Conservation (phyloP, 768 basidiomycete genomes). For the Melanogaster broomeanus region DNA sequence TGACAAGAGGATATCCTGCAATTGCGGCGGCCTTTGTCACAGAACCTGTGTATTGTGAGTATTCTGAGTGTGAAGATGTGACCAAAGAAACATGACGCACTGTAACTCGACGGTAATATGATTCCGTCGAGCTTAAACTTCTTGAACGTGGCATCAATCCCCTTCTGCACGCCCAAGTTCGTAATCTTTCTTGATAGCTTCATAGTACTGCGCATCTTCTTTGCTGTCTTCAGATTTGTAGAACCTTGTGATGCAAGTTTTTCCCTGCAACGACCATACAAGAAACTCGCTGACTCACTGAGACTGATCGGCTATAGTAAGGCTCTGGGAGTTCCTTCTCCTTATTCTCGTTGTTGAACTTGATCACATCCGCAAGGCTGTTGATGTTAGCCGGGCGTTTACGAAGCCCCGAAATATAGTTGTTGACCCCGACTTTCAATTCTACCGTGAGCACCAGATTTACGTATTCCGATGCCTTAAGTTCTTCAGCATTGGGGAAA, state of each 20-base stretch:
- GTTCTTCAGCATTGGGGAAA: conserved; percentile 53
- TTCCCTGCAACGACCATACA: neutral
- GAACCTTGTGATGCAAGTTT: no score
- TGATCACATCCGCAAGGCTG: conserved; percentile 57
- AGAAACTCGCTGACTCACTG: conserved; percentile 21
- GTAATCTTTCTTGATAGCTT: conserved; percentile 41
- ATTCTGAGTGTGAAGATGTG: neutral
- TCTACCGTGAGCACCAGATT: conserved; percentile 53
- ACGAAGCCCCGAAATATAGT: conserved; percentile 47
- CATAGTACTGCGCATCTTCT: no score
- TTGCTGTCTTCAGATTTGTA: no score
- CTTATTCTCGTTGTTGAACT: conserved; percentile 55
- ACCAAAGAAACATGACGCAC: conserved; percentile 8
- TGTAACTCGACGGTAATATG: conserved; percentile 40
- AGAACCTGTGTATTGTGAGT: conserved; percentile 13
- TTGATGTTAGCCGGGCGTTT: conserved; percentile 61
- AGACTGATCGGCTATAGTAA: conserved; percentile 37
- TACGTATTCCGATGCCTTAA: conserved; percentile 51
- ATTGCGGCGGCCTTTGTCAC: conserved; percentile 32
- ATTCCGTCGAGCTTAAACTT: conserved; percentile 51
- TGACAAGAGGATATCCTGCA: no score
- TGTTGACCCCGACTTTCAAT: conserved; percentile 53
- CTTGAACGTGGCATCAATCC: conserved; percentile 53
- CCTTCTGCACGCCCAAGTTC: conserved; percentile 52
- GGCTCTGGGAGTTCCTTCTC: conserved; percentile 45